Base-by-base conservation (phyloP, 768 basidiomycete species). In the Termitomyces sp. region DNA sequence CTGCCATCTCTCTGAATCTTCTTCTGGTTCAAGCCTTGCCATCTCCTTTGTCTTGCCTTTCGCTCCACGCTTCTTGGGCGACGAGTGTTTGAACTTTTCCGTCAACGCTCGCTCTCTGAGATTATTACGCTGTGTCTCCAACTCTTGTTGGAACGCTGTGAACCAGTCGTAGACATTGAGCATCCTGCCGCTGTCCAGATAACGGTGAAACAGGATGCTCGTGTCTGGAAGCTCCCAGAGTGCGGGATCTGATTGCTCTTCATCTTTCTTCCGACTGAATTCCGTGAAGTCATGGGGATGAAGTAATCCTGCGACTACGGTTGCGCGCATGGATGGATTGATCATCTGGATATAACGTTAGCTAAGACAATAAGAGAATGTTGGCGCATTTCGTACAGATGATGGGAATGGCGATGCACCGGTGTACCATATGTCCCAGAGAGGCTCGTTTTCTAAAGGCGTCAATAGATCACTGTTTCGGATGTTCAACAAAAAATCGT, bases 131-230 rank as follows among this genome's bases (percentile, higher is more conserved):
- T 88, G 88, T 1, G 71, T 72, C 66, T 90, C 89, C 53, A 93
- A 69, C 33, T 81, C 86, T 21, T 75, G 68, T 33, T 80, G 77
- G 67, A 94, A 94, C 23, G 86, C 80, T 62, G 89, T 85, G 64
- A 84, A 92, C 92, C 91, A 93, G 68, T 94, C 92, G 66, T 89
- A 92, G 2, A 91, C 79, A 65, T 94, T 94, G 69, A 94, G 83
- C 81, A 88, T 80, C 71, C 79, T 85, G 45, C 89, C 89, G 47
- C 87, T 87, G 63, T 91, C 86, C 43, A 86, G 75, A 70, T 91
- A 94, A 21, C 89, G 78, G 47, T 73, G 74, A 73, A 93, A 90
- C 14, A 93, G 73, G 56, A 93, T 87, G 62, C 82, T 85, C 1
- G 82, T 85, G 62, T 94, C 91, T 0, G 89, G 86, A 42, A 88